phyloP scores from a whole-genome alignment of 495 filamentous ascomycete genomes.

The Neurospora discreta region DNA sequence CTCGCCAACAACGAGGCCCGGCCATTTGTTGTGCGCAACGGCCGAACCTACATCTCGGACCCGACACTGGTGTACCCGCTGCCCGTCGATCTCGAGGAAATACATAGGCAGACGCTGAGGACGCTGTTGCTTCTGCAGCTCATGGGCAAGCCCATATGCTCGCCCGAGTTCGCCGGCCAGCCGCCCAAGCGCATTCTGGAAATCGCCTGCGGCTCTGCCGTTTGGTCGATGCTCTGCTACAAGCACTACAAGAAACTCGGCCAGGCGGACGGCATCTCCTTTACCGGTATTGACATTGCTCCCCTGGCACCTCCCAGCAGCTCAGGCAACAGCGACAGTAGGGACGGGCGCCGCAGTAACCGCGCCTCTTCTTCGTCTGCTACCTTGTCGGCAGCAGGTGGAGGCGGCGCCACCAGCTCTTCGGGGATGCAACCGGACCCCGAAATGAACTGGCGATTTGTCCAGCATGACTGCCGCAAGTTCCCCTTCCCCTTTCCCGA shows the following conservation, averaged over 20 bases:
- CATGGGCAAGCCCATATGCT: conserved; percentile 69
- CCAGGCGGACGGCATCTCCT: conserved; percentile 44
- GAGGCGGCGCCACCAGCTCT: not conserved
- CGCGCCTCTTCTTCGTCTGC: conserved; percentile 3
- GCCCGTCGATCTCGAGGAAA: conserved; percentile 77
- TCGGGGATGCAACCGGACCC: conserved; percentile 32
- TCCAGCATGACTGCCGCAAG: conserved; percentile 73
- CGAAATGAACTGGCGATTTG: conserved; percentile 77
- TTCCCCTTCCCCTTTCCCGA: conserved; percentile 70
- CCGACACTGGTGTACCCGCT: conserved; percentile 65
- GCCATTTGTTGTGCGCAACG: conserved; percentile 62
- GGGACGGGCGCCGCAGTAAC: not conserved
- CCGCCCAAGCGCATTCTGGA: conserved; percentile 74
- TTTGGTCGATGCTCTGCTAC: conserved; percentile 83
- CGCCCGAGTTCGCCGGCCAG: conserved; percentile 48
- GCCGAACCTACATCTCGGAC: conserved; percentile 74
- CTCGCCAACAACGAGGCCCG: conserved; percentile 29
- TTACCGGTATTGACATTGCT: conserved; percentile 77
- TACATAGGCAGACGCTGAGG: conserved; percentile 77
- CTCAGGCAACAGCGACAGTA: not conserved
- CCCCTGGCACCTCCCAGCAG: conserved; percentile 47
- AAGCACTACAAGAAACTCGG: conserved; percentile 57
- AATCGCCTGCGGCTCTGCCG: conserved; percentile 75
- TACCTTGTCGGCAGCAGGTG: not conserved
- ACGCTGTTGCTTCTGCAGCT: conserved; percentile 73